These are phyloP conservation scores for Hippophae rhamnoides DNA, from an alignment of 306 rosid genomes.

Conservation along the genomic window DNA sequence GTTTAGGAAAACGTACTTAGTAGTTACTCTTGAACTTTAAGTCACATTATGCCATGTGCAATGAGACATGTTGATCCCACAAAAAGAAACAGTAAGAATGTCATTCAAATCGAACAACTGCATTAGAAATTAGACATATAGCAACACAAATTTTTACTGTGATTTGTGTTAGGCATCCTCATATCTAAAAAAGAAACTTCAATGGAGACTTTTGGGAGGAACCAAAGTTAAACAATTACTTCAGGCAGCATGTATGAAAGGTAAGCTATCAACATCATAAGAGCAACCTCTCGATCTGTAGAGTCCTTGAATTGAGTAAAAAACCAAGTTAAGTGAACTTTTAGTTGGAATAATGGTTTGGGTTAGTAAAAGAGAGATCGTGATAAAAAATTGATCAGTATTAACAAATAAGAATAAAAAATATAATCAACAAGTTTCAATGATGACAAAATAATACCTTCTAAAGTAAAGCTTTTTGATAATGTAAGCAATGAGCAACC, in stretches of 20 bases:
- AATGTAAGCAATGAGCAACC: slow-evolving; percentile 78
- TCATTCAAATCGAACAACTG: slow-evolving; percentile 86
- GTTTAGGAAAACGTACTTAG: slow-evolving; percentile 46
- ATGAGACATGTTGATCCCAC: slow-evolving; percentile 97
- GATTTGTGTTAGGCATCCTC: neutral
- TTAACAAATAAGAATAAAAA: too few relatives aligned
- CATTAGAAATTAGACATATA: slow-evolving; percentile 21
- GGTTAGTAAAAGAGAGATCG: too few relatives aligned
- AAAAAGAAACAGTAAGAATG: slow-evolving; percentile 94
- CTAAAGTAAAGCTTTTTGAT: slow-evolving; percentile 86
- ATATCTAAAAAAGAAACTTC: neutral
- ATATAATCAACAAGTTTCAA: neutral
- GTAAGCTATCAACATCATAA: slow-evolving; percentile 97
- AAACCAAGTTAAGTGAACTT: slow-evolving; percentile 8
- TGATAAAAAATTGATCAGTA: too few relatives aligned
- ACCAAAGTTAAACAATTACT: slow-evolving; percentile 23
- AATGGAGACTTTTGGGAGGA: slow-evolving; percentile 7
- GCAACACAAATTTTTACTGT: slow-evolving; percentile 6
- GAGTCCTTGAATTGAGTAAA: slow-evolving; percentile 61
- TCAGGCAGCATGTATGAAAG: slow-evolving; percentile 93
- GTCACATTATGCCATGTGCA: slow-evolving; percentile 99
- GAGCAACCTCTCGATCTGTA: slow-evolving; percentile 95
- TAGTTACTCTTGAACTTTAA: slow-evolving; percentile 84
- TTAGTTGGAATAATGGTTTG: too few relatives aligned
- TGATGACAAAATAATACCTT: slow-evolving; percentile 44